Conservation (phyloP, 352 stramenopile genomes). For the Globisporangium camurandrum region DNA sequence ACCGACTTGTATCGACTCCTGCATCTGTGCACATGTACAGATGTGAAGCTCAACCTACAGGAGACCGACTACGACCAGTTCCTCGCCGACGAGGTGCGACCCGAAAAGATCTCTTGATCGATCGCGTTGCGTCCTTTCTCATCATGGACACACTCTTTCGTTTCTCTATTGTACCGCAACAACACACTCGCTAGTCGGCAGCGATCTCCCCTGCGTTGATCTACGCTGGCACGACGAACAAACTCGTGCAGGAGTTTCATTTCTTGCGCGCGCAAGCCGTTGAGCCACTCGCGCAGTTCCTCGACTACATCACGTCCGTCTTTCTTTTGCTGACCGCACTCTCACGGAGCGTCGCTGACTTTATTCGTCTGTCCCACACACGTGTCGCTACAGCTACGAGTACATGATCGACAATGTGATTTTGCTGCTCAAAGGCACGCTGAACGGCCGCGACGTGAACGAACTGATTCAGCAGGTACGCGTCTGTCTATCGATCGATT, state of each 20-base stretch:
- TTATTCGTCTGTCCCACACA: too few species aligned
- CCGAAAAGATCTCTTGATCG: too few species aligned
- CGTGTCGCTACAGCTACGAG: slow-evolving; percentile 74
- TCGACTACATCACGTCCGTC: slow-evolving; percentile 97
- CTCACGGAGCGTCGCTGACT: too few species aligned
- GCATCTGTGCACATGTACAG: slow-evolving; percentile 19
- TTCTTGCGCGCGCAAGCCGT: slow-evolving; percentile 95
- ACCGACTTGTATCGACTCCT: not conserved
- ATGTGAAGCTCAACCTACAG: slow-evolving; percentile 94
- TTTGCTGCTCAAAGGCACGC: slow-evolving; percentile 96
- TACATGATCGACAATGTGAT: slow-evolving; percentile 99
- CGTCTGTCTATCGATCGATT: too few species aligned
- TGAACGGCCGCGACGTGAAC: slow-evolving; percentile 95
- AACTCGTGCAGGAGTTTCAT: slow-evolving; percentile 93
- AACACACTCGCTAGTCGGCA: slow-evolving; percentile 31
- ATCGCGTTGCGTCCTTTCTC: too few species aligned
- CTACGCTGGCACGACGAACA: slow-evolving; percentile 83
- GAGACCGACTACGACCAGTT: slow-evolving; percentile 98
- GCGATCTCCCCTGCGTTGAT: slow-evolving; percentile 69
- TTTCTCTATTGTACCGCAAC: too few species aligned
- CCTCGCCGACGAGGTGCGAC: slow-evolving; percentile 88
- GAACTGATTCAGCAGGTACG: slow-evolving; percentile 93
- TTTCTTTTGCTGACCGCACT: too few species aligned
- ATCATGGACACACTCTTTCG: too few species aligned
- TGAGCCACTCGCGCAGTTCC: slow-evolving; percentile 94